phyloP scores from a whole-genome alignment of 2,329 filamentous ascomycete genomes.

The Calonectria montana region DNA sequence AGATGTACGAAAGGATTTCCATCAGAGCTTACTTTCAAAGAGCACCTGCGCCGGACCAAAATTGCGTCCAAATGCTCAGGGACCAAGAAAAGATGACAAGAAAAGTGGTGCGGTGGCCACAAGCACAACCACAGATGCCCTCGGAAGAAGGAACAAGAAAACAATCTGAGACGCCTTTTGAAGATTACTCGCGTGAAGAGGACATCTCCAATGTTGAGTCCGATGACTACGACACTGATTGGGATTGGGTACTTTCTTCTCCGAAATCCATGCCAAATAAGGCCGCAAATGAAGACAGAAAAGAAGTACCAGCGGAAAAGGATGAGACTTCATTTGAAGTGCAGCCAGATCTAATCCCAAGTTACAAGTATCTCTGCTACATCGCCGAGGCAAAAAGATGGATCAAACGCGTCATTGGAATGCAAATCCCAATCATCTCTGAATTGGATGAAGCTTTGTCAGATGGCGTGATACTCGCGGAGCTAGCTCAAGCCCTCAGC shows the following conservation, averaged over 20 bases:
- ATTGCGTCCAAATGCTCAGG: not conserved
- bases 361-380: slow-evolving; percentile 98
- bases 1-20: not conserved
- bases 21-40: not conserved
- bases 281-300: not conserved
- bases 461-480: slow-evolving; percentile 92
- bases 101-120: too few relatives aligned
- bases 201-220: not conserved
- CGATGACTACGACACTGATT: not conserved
- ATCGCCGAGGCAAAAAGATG: slow-evolving; percentile 99
- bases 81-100: not conserved
- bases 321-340: not conserved
- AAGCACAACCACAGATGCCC: too few relatives aligned
- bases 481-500: slow-evolving; percentile 90
- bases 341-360: slow-evolving; percentile 67
- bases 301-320: not conserved
- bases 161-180: not conserved
- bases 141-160: not conserved
- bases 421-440: slow-evolving; percentile 89
- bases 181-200: not conserved
- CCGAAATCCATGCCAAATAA: not conserved
- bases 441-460: slow-evolving; percentile 92
- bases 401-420: slow-evolving; percentile 92
- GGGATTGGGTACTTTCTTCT: not conserved
- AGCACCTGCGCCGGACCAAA: not conserved